Evolutionary conservation across 345 rosid species (phyloP), one percentile per base, ranked within the genome.

Genomic region (Gossypium sturtianum): DNA sequence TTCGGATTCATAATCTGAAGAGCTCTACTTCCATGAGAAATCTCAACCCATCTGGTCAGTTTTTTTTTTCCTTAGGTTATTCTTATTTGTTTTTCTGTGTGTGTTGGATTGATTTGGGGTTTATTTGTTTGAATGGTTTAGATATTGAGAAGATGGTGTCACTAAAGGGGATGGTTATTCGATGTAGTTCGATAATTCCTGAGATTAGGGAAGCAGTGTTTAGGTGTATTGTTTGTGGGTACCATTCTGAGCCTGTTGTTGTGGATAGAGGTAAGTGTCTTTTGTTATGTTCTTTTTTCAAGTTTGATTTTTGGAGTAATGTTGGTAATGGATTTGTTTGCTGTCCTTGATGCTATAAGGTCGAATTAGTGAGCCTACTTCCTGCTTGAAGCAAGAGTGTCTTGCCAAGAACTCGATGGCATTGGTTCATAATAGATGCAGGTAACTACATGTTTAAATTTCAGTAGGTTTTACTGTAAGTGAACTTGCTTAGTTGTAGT

Each of bases 111-210:
- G 10, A 74, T 73, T 67, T 56, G 72, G 45, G 69, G 15, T 62
- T 12, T 59, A 3, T 59, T 10, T 48, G 62, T 20, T 78, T 73
- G 72, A 12, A 69, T 84, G 68, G 57, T 58, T 65, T 76, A 93
- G 99, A 95, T 84, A 90, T 95, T 43, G 98, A 91, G 90, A 95
- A 93, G 97, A 93, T 93, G 97, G 89, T 93, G 19, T 93, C 94
- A 2, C 74, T 95, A 82, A 93, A 93, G 78, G 99, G 99, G 71
- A 93, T 95, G 98, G 82, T 95, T 16, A 95, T 95, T 74, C 75
- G 99, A 69, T 87, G 97, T 80, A 95, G 99, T 83, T 90, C 96
- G 0, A 88, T 95, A 71, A 95, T 95, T 82, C 98, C 99, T 1
- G 98, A 95, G 84, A 93, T 95, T 52, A 90, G 98, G 82, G 99